Evolutionary conservation across 108 stramenopile genomes (phyloP), one percentile per base, ranked within the genome.

Genomic region (Nitzschia sp.): DNA sequence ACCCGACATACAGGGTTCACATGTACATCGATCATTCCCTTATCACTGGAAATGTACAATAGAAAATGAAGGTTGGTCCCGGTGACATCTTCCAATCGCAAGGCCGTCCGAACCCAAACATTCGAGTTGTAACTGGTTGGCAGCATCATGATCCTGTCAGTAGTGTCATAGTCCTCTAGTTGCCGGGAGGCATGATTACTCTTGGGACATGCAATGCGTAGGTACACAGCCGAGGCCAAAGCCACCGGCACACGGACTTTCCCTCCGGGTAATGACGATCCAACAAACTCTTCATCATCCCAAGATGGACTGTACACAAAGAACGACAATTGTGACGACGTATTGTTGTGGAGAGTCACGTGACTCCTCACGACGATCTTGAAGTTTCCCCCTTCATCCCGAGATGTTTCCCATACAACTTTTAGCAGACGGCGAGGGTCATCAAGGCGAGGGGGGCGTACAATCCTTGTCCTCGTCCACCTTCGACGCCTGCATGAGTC

Each of bases 401-500:
- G 58, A 12, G 44, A 61, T 5, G 82, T 67, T 51, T 87, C 78
- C 86, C 86, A 86, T 17, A 86, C 81, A 51, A 91, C 26, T 42
- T 75, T 67, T 19, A 86, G 51, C 10, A 63, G 53, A 53, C 77
- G 71, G 10, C 12, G 19, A 1, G 77, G 74, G 34, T 80, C 80
- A 7, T 76, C 56, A 2, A 72, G 41, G 10, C 20, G 54, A 42
- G 73, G 72, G 10, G 84, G 85, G 60, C 73, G 76, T 1, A 84
- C 76, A 37, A 87, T 83, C 29, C 91, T 68, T 29, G 81, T 83
- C 60, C 91, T 83, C 10, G 82, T 83, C 91, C 91, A 92, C 8
- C 86, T 71, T 41, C 87, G 63, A 21, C 91, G 71, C 34, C 91
- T 71, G 54, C 87, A 92, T 7, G 64, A 56, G 53, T 86, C 88